Conservation (phyloP, 306 rosid species). For the Purshia tridentata region DNA sequence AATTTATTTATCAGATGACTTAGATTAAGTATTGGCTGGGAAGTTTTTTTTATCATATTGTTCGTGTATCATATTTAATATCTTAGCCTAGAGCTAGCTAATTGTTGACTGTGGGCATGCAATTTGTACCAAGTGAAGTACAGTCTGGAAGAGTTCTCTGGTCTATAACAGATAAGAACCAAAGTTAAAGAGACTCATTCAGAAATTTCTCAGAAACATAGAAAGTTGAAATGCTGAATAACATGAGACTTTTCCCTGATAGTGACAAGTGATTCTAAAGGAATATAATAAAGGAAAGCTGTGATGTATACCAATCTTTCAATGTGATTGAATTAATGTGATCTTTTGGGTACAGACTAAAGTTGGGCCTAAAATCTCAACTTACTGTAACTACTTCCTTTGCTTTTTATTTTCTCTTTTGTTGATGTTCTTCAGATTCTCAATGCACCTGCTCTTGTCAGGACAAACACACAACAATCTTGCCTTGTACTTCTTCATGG, state of each 20-base stretch:
- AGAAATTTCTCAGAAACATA: constrained; percentile 4
- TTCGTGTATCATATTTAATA: neutral
- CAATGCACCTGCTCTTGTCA: constrained; percentile 33
- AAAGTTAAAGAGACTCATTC: neutral
- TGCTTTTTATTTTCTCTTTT: constrained; percentile 15
- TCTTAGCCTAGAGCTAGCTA: neutral
- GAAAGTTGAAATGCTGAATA: constrained; percentile 54
- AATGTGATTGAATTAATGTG: constrained; percentile 24
- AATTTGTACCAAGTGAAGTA: neutral
- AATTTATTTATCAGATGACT: neutral
- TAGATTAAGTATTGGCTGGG: neutral
- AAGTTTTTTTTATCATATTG: neutral
- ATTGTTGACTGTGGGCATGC: neutral
- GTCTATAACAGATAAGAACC: neutral
- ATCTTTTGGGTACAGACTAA: constrained; percentile 27
- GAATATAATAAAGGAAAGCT: constrained; percentile 56
- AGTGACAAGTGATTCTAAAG: constrained; percentile 47
- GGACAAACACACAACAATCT: constrained; percentile 20
- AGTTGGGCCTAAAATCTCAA: constrained; percentile 13
- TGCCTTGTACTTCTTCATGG: constrained; percentile 20
- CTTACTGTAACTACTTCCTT: constrained; percentile 6
- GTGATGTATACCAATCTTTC: constrained; percentile 35
- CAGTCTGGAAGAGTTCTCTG: neutral
- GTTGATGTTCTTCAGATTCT: constrained; percentile 33
- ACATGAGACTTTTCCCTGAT: constrained; percentile 58